Evolutionary conservation across 768 basidiomycete genomes (phyloP), one percentile per base, ranked within the genome.

Genomic region (Psilocybe tampanensis): DNA sequence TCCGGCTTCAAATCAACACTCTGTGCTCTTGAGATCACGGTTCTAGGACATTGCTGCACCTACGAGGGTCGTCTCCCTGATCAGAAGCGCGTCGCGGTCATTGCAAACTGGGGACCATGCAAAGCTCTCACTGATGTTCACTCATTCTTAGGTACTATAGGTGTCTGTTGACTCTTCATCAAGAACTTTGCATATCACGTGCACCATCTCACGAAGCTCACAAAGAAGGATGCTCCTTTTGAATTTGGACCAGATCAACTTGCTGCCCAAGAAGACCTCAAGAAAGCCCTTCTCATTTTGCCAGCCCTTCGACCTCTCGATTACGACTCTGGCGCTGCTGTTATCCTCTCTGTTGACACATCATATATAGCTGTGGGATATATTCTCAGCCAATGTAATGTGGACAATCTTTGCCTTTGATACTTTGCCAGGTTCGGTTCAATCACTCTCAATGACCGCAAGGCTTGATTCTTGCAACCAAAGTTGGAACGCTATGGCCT

Each of bases 31-130:
- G 41, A 42, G 39, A 59, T 70, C 0, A 57, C 63, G 0, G 67
- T 80, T 1, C 51, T 82, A 0, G 76, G 78, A 0, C 75, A 81
- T 43, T 49, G 47, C 0, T 79, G 76, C 52, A 77, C 71, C 0
- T 68, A 64, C 9, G 64, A 74, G 15, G 41, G 41, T 3, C 41
- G 41, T 42, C 41, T 42, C 41, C 41, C 41, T 4, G 41, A 42
- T 42, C 19, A 18, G 78, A 74, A 19, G 29, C 0, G 44, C 41
- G 50, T 71, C 0, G 44, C 55, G 0, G 63, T 59, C 15, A 65
- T 72, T 13, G 8, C 56, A 1, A 53, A 63, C 2, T 74, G 72
- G 73, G 64, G 65, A 5, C 47, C 54, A 0, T 67, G 66, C 0
- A 57, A 44, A 1, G 54, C 54, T 17, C 36, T 61, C 0, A 58